Evolutionary conservation across 257 asterid species (phyloP), one percentile per base, ranked within the genome.

Genomic region (Fraxinus americana): DNA sequence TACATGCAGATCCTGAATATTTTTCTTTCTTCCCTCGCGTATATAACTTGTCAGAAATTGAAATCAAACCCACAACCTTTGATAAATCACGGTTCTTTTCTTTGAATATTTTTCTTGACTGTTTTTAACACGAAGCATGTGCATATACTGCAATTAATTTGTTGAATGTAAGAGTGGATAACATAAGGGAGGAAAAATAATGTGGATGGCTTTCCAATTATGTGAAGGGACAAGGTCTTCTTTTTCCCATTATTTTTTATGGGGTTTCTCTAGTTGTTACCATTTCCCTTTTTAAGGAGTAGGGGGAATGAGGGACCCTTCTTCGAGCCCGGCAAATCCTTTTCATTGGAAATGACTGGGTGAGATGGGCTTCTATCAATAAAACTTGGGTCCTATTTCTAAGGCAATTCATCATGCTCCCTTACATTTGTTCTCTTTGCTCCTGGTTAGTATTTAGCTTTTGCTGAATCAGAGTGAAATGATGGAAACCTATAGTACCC

Each of bases 401-500:
- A 9, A 17, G 63, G 25, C 19, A 52, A 52, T 5, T 52, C 63
- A 16, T 16, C 10, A 8, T 19, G 63, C 63, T 19, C 63, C 14
- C 63, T 21, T 59, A 21, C 12, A n/a, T 59, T 59, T 59, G 27
- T 1, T 59, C 30, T 59, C 77, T 41, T 57, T 73, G 14, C 23
- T 21, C 27, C 61, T 52, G 32, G 48, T 57, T 39, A 54, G 45
- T 21, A 21, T 63, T 61, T 75, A 76, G 77, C 27, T 17, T 57
- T 74, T 23, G 38, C 67, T 70, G 25, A 70, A 57, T 75, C 36
- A 52, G 80, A 75, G 50, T 71, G 69, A 57, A 66, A 32, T 69
- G 41, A 23, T 36, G 25, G 68, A 57, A 57, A 69, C n/a, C 13
- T 13, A 50, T 27, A 27, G 9, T 61, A 75, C 27, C 19, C 43